phyloP scores from a whole-genome alignment of 305 asterid species.

The Fraxinus platypoda region DNA sequence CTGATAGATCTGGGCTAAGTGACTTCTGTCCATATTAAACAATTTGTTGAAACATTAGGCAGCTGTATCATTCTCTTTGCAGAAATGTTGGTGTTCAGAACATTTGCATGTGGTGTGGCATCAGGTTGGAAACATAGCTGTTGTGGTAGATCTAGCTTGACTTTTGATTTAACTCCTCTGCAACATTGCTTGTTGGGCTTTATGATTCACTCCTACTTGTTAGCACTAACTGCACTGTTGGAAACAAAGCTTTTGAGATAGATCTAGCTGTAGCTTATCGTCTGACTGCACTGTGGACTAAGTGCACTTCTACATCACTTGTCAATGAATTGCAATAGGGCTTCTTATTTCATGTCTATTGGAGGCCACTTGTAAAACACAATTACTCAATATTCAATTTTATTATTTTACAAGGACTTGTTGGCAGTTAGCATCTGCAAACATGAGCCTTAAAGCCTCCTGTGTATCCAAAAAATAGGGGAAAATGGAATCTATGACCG shows the following conservation, averaged over 20 bases:
- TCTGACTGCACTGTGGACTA: constrained; percentile 16
- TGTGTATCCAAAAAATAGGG: not conserved
- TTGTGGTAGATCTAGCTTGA: constrained; percentile 10
- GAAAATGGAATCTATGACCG: not conserved
- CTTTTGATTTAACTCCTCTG: not conserved
- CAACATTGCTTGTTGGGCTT: not conserved
- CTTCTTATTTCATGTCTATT: constrained; percentile 16
- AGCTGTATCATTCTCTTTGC: constrained; percentile 1
- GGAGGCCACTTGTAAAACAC: constrained; percentile 6
- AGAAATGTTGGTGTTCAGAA: not conserved
- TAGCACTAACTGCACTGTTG: not conserved
- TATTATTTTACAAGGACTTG: constrained; percentile 13
- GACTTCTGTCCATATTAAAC: not conserved
- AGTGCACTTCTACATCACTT: constrained; percentile 8
- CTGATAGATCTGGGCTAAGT: not conserved
- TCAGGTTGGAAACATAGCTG: constrained; percentile 1
- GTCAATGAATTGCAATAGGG: constrained; percentile 16
- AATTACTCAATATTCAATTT: not conserved
- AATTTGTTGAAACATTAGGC: not conserved
- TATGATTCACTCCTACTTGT: not conserved
- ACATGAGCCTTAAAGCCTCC: constrained; percentile 10
- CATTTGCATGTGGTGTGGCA: not conserved
- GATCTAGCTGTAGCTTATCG: constrained; percentile 10
- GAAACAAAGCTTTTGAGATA: constrained; percentile 1
- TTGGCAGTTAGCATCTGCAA: not conserved